Evolutionary conservation across 139 green algal species (phyloP).

Genomic region (Chlorella sp.): DNA sequence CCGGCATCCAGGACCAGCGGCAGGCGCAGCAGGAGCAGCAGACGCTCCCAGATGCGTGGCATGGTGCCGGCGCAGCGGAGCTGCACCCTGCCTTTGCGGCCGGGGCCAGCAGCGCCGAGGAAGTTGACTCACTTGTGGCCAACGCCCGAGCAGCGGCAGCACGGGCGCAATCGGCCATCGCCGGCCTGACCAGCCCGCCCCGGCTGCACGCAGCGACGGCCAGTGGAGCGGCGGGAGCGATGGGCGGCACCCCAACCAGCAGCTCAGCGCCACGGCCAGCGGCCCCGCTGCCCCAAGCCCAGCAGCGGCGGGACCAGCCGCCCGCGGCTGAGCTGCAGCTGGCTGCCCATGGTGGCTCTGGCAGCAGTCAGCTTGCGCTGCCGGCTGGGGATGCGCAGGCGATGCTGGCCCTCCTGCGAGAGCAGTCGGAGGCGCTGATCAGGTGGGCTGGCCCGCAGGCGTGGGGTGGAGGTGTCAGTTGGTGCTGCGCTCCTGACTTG

Average conservation of each 20-base stretch:
- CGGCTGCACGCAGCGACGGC: not conserved
- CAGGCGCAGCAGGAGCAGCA: not conserved
- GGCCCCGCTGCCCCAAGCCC: not conserved
- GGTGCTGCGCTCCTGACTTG: not conserved
- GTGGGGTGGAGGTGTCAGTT: not conserved
- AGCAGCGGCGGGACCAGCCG: too few relatives aligned
- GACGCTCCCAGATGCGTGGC: too few relatives aligned
- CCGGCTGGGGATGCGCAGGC: not conserved
- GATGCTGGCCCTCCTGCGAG: not conserved
- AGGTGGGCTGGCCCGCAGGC: not conserved
- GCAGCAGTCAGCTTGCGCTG: not conserved
- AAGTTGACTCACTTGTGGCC: constrained; percentile 10
- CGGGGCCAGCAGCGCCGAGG: not conserved
- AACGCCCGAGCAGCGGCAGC: constrained; percentile 6
- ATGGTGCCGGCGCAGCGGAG: too few relatives aligned
- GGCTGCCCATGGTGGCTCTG: too few relatives aligned
- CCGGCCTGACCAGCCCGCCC: not conserved
- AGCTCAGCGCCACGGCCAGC: not conserved
- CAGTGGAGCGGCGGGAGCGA: not conserved
- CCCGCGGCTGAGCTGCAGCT: too few relatives aligned
- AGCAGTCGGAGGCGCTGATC: constrained; percentile 8
- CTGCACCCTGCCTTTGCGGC: too few relatives aligned
- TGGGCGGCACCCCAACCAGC: not conserved
- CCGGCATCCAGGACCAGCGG: not conserved
- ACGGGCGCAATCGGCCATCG: not conserved